Conservation (phyloP, 1,139 yeast genomes). For the Taiozyma onychis region DNA sequence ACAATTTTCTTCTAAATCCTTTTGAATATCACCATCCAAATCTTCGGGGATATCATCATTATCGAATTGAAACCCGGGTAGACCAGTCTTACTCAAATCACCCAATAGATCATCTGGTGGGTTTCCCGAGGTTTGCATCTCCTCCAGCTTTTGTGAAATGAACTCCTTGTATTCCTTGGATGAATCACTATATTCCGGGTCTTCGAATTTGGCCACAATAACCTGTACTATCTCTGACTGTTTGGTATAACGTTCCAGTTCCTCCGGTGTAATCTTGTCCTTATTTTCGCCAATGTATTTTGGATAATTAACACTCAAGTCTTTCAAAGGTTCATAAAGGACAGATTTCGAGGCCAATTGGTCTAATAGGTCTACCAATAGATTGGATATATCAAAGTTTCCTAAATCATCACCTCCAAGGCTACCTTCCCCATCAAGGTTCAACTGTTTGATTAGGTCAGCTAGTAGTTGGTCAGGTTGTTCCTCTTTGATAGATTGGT, state of each 20-base stretch:
- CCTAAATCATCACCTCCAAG: slow-evolving; percentile 33
- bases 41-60: slow-evolving; percentile 43
- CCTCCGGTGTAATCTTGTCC: slow-evolving; percentile 39
- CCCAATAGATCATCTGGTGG: slow-evolving; percentile 82
- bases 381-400: slow-evolving; percentile 50
- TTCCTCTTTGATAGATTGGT: slow-evolving; percentile 48
- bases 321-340: slow-evolving; percentile 83
- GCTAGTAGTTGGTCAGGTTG: slow-evolving; percentile 53
- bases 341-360: slow-evolving; percentile 85
- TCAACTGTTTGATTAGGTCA: slow-evolving; percentile 41
- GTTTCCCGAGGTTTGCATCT: slow-evolving; percentile 77
- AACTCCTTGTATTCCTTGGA: slow-evolving; percentile 45
- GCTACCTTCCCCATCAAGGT: slow-evolving; percentile 29
- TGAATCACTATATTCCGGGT: slow-evolving; percentile 46
- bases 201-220: slow-evolving; percentile 54
- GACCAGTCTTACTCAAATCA: slow-evolving; percentile 46
- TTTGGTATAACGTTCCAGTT: slow-evolving; percentile 43
- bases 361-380: slow-evolving; percentile 72
- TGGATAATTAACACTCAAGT: slow-evolving; percentile 58
- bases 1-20: slow-evolving; percentile 38
- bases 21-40: slow-evolving; percentile 35
- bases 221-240: slow-evolving; percentile 51
- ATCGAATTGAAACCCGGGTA: slow-evolving; percentile 44
- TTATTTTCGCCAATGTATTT: slow-evolving; percentile 37
- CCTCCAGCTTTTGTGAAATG: slow-evolving; percentile 54